phyloP scores from a whole-genome alignment of 768 basidiomycete genomes.

The Suillus paluster region DNA sequence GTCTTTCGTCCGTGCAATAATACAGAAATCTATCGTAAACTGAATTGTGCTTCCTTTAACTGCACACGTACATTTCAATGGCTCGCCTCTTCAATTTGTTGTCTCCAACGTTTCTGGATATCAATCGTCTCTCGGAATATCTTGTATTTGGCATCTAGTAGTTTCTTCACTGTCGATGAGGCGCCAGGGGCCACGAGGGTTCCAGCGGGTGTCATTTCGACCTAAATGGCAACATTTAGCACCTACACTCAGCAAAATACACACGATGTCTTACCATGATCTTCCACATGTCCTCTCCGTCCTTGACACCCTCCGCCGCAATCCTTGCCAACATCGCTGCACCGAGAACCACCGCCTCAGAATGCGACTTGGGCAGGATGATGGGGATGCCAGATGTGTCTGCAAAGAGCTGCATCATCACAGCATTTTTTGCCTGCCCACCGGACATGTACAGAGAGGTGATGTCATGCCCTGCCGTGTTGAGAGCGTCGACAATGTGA shows the following conservation, averaged over 20 bases:
- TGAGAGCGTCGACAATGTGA: conserved; percentile 92
- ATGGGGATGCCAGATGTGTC: conserved; percentile 83
- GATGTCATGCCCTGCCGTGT: conserved; percentile 82
- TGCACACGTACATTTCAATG: conserved; percentile 14
- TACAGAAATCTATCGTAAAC: neutral
- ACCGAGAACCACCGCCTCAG: conserved; percentile 88
- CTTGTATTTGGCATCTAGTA: conserved; percentile 91
- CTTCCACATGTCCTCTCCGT: conserved; percentile 79
- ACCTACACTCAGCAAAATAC: neutral
- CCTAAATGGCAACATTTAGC: conserved; percentile 44
- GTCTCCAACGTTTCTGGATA: conserved; percentile 87
- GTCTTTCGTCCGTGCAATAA: neutral
- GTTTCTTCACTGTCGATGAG: conserved; percentile 62
- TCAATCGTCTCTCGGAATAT: conserved; percentile 91
- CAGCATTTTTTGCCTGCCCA: conserved; percentile 88
- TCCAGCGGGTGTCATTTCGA: conserved; percentile 91
- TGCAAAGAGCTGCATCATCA: conserved; percentile 89
- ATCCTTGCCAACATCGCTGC: conserved; percentile 93
- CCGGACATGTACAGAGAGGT: conserved; percentile 90
- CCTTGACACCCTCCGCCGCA: conserved; percentile 64
- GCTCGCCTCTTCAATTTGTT: conserved; percentile 68
- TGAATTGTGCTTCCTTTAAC: neutral
- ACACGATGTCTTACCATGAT: conserved; percentile 71
- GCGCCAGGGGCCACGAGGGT: conserved; percentile 69
- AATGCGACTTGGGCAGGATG: conserved; percentile 75